Evolutionary conservation across 148 eudicot genomes (phyloP).

Genomic region (Vaccinium macrocarpon): DNA sequence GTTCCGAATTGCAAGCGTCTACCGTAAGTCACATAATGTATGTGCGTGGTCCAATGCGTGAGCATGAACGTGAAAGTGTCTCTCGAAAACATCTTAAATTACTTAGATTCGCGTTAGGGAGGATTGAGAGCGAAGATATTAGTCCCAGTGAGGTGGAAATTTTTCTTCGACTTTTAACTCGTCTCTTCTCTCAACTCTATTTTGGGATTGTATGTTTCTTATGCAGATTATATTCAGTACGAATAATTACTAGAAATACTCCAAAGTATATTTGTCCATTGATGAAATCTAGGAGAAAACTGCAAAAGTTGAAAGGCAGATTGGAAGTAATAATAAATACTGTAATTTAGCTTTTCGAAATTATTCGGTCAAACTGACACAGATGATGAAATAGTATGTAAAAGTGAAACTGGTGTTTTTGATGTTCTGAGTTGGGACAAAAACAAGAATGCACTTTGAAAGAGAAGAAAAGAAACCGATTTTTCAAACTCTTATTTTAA

Average conservation of each 20-base stretch:
- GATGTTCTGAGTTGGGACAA: neutral
- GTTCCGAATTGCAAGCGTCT: neutral
- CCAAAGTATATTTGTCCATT: neutral
- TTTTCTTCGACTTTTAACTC: neutral
- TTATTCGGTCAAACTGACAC: too few species aligned
- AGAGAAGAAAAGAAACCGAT: neutral
- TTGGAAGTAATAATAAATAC: too few species aligned
- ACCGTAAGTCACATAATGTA: neutral
- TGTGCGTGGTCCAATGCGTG: neutral
- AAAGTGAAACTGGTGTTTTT: too few species aligned
- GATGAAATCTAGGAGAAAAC: neutral
- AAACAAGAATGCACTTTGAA: neutral
- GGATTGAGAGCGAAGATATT: too few species aligned
- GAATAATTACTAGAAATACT: neutral
- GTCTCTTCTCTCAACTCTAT: neutral
- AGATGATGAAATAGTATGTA: too few species aligned
- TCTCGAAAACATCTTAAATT: neutral
- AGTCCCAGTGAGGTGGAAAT: neutral
- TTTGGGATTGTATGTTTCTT: neutral
- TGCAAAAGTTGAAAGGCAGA: neutral
- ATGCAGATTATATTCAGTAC: neutral
- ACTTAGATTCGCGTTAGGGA: neutral
- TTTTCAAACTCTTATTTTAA: too few species aligned
- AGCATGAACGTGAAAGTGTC: neutral
- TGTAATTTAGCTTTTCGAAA: too few species aligned